Evolutionary conservation across 768 basidiomycete genomes (phyloP), one percentile per base, ranked within the genome.

Genomic region (Exidia glandulosa): DNA sequence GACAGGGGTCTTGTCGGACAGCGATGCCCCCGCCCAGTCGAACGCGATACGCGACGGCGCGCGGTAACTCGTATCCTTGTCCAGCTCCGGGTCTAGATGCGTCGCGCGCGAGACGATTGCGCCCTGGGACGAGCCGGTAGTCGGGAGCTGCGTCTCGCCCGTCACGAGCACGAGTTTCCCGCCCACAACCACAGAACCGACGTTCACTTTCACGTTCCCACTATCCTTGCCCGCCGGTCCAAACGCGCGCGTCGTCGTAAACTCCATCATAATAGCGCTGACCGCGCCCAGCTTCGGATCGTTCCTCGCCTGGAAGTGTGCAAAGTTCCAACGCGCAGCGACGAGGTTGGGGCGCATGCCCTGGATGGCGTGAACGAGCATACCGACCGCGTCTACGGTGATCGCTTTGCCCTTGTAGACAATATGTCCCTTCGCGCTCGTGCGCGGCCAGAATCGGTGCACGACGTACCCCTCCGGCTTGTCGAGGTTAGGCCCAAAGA

Each of bases 331-430:
- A 9, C 87, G 75, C 23, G 90, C 77, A 13, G 96, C 96, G 66
- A 96, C 84, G 59, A 92, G 81, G 73, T 99, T 90, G 56, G 95
- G 94, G 7, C 93, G 83, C 92, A 99, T 95, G 71, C 95, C 96
- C 70, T 98, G 95, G 70, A 98, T 96, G 50, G 95, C 95, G 71
- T 95, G 90, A n/a, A 94, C 81, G 71, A 95, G 85, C 87, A 93
- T 90, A 30, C 91, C 90, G 36, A 80, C 75, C 47, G 88, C 89
- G 32, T 80, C 70, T 58, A 83, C 73, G 7, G 75, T 56, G 59
- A 75, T 73, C 6, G 86, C 86, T 60, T 81, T 73, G 48, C 89
- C 90, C 32, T 83, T 80, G 63, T 76, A 71, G 55, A 88, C 81
- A 71, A 94, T 67, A 64, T 82, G 79, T 4, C 94, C 94, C 29